Evolutionary conservation across 768 basidiomycete genomes (phyloP).

Genomic region (Termitomyces sp.): DNA sequence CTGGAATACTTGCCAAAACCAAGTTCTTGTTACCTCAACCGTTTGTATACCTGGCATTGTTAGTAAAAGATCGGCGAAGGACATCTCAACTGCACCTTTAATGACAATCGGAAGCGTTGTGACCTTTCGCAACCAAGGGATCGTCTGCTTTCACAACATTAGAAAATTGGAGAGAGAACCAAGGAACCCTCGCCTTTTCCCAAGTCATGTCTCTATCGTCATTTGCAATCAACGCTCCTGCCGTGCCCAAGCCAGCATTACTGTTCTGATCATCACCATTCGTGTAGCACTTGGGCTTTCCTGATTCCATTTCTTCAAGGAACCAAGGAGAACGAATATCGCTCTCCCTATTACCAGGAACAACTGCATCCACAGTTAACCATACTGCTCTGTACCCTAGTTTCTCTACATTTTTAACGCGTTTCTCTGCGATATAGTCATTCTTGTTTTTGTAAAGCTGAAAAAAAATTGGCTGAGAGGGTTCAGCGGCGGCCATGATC

Average conservation of each 20-base stretch:
- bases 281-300: constrained; percentile 18
- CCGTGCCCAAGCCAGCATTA: constrained; percentile 50
- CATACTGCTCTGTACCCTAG: constrained; percentile 86
- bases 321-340: constrained; percentile 61
- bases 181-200: constrained; percentile 42
- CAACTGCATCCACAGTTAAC: constrained; percentile 87
- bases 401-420: constrained; percentile 63
- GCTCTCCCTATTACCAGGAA: constrained; percentile 73
- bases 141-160: constrained; percentile 39
- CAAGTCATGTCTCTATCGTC: constrained; percentile 77
- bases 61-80: background rate
- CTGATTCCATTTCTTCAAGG: constrained; percentile 50
- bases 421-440: constrained; percentile 57
- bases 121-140: constrained; percentile 69
- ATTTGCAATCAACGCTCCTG: constrained; percentile 58
- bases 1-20: background rate
- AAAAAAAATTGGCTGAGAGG: constrained; percentile 66
- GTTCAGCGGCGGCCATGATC: constrained; percentile 51
- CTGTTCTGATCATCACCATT: constrained; percentile 26
- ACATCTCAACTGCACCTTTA: constrained; percentile 44
- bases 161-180: background rate
- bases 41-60: constrained; percentile 57
- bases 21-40: constrained; percentile 44
- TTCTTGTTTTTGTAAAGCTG: constrained; percentile 83
- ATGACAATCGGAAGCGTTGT: constrained; percentile 69